phyloP scores from a whole-genome alignment of 306 rosid species.

The Pachyrhizus erosus region DNA sequence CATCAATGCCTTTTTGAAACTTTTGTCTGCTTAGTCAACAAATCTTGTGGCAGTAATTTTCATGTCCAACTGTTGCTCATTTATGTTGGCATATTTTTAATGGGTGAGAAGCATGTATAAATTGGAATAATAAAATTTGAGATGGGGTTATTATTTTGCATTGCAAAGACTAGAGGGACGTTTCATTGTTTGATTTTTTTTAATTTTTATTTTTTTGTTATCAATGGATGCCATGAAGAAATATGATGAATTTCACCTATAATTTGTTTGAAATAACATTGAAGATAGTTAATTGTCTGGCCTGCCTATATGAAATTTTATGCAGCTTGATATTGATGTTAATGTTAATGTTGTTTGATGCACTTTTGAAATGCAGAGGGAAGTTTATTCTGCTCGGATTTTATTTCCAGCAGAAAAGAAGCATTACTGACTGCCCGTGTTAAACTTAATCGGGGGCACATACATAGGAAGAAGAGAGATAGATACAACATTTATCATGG shows the following conservation, averaged over 20 bases:
- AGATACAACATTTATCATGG: not conserved
- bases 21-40: not conserved
- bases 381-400: slow-evolving; percentile 80
- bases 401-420: slow-evolving; percentile 85
- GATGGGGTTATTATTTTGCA: slow-evolving; percentile 24
- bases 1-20: not conserved
- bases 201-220: slow-evolving; percentile 15
- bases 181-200: not conserved
- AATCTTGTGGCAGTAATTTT: no score
- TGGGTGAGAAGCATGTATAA: no score
- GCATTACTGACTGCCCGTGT: slow-evolving; percentile 24
- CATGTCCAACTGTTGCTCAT: not conserved
- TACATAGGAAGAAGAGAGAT: slow-evolving; percentile 8
- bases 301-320: slow-evolving; percentile 32
- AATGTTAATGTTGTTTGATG: slow-evolving; percentile 35
- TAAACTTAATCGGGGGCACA: not conserved
- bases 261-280: slow-evolving; percentile 32
- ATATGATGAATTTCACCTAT: not conserved
- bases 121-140: slow-evolving; percentile 28
- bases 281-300: slow-evolving; percentile 30
- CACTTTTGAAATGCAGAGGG: slow-evolving; percentile 69
- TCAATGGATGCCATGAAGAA: slow-evolving; percentile 19
- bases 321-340: slow-evolving; percentile 18
- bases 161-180: slow-evolving; percentile 10
- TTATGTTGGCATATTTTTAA: not conserved